Conservation (phyloP, 257 asterid genomes). For the Primulina eburnea region DNA sequence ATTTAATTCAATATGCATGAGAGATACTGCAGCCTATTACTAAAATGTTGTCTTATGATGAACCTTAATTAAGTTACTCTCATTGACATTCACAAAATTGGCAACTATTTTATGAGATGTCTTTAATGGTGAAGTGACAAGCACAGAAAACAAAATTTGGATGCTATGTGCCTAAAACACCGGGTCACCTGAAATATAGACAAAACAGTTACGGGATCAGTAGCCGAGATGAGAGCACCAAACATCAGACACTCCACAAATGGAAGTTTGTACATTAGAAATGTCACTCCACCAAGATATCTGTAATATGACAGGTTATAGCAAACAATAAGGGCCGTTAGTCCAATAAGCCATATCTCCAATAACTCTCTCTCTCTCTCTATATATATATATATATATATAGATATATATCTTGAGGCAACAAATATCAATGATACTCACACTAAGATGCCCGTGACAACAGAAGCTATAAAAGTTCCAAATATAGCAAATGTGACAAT, state of each 20-base stretch:
- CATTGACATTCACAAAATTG: slow-evolving; percentile 7
- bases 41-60: slow-evolving; percentile 13
- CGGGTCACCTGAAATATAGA: slow-evolving; percentile 88
- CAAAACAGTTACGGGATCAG: slow-evolving; percentile 96
- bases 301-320: slow-evolving; percentile 43
- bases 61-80: slow-evolving; percentile 5
- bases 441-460: slow-evolving; percentile 93
- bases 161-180: slow-evolving; percentile 22
- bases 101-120: slow-evolving; percentile 15
- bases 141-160: slow-evolving; percentile 11
- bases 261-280: slow-evolving; percentile 86
- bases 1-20: background rate
- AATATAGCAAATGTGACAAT: slow-evolving; percentile 84
- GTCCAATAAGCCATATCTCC: slow-evolving; percentile 14
- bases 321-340: slow-evolving; percentile 12
- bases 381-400: slow-evolving; percentile 1
- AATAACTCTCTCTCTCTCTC: background rate
- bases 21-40: slow-evolving; percentile 6
- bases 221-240: slow-evolving; percentile 98
- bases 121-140: slow-evolving; percentile 11
- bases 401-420: slow-evolving; percentile 16
- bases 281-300: slow-evolving; percentile 78
- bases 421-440: slow-evolving; percentile 46
- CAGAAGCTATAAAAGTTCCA: slow-evolving; percentile 86
- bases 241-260: slow-evolving; percentile 97